Evolutionary conservation across 768 basidiomycete genomes (phyloP).

Genomic region (Suillus occidentalis): DNA sequence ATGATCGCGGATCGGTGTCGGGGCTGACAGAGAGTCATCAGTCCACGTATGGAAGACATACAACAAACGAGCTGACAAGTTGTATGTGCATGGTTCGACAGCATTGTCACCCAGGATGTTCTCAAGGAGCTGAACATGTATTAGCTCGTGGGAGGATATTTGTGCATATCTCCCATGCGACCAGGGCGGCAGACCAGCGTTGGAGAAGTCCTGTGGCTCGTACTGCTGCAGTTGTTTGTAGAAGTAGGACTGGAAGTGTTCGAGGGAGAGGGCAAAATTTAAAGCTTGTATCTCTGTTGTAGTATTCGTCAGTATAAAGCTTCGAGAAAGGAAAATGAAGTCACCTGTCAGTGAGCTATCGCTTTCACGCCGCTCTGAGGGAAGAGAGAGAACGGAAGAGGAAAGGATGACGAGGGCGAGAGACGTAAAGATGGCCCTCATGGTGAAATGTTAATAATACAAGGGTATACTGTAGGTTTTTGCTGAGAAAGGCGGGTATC

Average conservation of each 20-base stretch:
- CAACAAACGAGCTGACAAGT: conserved; percentile 43
- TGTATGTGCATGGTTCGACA: conserved; percentile 57
- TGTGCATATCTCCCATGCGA: conserved; percentile 51
- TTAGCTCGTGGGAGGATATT: conserved; percentile 53
- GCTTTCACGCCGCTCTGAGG: not conserved
- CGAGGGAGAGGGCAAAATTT: conserved; percentile 49
- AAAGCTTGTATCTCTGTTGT: conserved; percentile 28
- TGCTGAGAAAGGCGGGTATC: not conserved
- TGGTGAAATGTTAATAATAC: not conserved
- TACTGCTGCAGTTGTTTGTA: conserved; percentile 48
- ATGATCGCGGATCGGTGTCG: conserved; percentile 45
- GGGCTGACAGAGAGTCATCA: conserved; percentile 30
- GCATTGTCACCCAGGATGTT: conserved; percentile 44
- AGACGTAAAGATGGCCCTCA: not conserved
- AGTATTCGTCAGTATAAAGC: conserved; percentile 21
- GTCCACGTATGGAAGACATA: not conserved
- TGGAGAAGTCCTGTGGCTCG: conserved; percentile 43
- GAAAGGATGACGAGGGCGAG: not conserved
- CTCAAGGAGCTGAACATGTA: conserved; percentile 55
- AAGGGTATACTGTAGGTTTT: not conserved
- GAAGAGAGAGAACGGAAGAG: not conserved
- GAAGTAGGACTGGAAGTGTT: conserved; percentile 48
- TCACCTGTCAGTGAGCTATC: conserved; percentile 12
- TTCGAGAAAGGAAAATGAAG: conserved; percentile 28
- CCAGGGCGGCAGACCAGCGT: conserved; percentile 48